Evolutionary conservation across 1,139 yeast genomes (phyloP).

Genomic region (Pichia sp.): DNA sequence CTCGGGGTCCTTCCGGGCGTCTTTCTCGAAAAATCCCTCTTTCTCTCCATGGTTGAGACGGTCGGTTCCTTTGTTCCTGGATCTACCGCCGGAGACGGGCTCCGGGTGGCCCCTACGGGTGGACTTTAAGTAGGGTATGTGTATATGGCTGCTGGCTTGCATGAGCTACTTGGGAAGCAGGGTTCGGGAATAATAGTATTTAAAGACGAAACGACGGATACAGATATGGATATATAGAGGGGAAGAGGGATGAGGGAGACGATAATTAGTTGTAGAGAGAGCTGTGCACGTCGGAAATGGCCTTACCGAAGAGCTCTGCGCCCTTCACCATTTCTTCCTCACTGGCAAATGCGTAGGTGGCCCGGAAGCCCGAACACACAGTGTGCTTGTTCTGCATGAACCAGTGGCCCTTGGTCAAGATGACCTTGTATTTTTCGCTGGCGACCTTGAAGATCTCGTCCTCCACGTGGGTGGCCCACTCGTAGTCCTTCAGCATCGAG

Average conservation of each 20-base stretch:
- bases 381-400: constrained; percentile 40
- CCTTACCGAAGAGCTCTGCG: constrained; percentile 25
- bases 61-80: too few species aligned
- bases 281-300: constrained; percentile 20
- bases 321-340: constrained; percentile 42
- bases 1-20: background rate
- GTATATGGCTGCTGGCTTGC: too few species aligned
- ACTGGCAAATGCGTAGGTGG: constrained; percentile 57
- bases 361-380: constrained; percentile 47
- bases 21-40: background rate
- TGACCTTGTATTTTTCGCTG: constrained; percentile 40
- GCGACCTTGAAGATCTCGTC: constrained; percentile 40
- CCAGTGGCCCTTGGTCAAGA: constrained; percentile 57
- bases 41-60: too few species aligned
- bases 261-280: constrained; percentile 7
- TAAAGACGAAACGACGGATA: too few species aligned
- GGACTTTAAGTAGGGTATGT: too few species aligned
- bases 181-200: too few species aligned
- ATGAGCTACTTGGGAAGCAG: too few species aligned
- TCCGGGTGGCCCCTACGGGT: too few species aligned
- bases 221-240: too few species aligned
- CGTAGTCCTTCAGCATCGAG: constrained; percentile 28
- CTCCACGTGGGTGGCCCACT: constrained; percentile 43
- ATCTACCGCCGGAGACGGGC: too few species aligned
- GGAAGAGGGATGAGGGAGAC: too few species aligned